These are phyloP conservation scores for Pestalotiopsis sp. DNA, from an alignment of 2,329 filamentous ascomycete genomes.

Conservation along the genomic window DNA sequence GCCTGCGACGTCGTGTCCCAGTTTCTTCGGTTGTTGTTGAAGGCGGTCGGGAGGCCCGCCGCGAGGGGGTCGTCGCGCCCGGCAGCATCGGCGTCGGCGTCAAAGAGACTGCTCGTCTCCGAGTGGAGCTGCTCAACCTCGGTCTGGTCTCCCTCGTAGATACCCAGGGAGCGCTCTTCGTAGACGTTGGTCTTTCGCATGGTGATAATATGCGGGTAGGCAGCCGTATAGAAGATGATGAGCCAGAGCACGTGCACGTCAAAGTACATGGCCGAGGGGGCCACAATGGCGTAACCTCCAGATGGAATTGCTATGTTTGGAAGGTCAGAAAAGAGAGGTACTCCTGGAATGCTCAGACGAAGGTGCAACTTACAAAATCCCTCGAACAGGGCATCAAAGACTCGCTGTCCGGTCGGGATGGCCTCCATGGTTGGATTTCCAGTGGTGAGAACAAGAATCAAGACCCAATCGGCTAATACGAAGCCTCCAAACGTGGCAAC, in stretches of 20 bases:
- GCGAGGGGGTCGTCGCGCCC: constrained; percentile 1
- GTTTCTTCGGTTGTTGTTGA: constrained; percentile 1
- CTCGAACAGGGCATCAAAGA: constrained; percentile 69
- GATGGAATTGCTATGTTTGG: constrained; percentile 55
- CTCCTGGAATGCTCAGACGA: neutral
- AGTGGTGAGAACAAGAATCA: constrained; percentile 68
- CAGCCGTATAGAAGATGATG: constrained; percentile 53
- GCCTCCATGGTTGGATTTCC: constrained; percentile 57
- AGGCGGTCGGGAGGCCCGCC: neutral
- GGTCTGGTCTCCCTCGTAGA: constrained; percentile 35
- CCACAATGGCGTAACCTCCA: constrained; percentile 68
- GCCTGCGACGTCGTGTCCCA: constrained; percentile 11
- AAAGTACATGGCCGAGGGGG: constrained; percentile 54
- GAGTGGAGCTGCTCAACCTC: constrained; percentile 20
- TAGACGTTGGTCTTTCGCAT: constrained; percentile 62
- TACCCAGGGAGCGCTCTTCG: constrained; percentile 59
- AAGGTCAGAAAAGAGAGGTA: neutral
- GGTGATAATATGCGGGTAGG: constrained; percentile 51
- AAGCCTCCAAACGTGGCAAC: constrained; percentile 61
- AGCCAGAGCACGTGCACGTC: constrained; percentile 51
- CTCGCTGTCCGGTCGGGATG: constrained; percentile 54
- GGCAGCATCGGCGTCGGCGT: neutral
- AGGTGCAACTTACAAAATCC: constrained; percentile 23
- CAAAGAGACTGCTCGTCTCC: constrained; percentile 7
- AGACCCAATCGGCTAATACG: constrained; percentile 66